These are phyloP conservation scores for Prosopis cineraria DNA, from an alignment of 306 rosid species.

Conservation along the genomic window DNA sequence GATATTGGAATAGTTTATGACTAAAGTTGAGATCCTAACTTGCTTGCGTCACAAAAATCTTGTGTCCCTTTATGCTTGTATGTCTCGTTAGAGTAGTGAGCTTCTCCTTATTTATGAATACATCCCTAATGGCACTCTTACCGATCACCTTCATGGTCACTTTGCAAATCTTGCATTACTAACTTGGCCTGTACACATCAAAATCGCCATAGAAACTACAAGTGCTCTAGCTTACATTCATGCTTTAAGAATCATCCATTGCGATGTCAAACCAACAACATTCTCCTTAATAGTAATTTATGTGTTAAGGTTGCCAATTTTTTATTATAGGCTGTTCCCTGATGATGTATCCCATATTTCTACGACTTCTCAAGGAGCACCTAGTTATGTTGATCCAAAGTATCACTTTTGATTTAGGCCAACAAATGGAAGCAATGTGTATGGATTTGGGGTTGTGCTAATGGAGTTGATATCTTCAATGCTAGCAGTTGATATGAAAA, in stretches of 20 bases:
- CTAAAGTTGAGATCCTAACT: background rate
- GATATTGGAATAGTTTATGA: background rate
- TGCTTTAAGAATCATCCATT: background rate
- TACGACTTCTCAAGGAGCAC: background rate
- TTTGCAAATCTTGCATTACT: background rate
- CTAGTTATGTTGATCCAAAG: background rate
- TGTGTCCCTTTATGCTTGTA: background rate
- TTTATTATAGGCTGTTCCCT: background rate
- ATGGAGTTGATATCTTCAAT: slow-evolving; percentile 4
- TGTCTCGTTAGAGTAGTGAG: background rate
- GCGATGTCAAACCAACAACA: background rate
- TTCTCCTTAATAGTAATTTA: background rate
- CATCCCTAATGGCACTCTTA: background rate
- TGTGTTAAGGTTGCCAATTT: background rate
- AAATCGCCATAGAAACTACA: background rate
- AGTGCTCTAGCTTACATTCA: background rate
- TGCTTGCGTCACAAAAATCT: background rate
- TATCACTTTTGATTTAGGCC: background rate
- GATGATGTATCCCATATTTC: background rate
- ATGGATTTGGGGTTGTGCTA: background rate
- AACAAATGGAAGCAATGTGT: background rate
- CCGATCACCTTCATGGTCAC: background rate
- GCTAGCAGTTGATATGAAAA: background rate
- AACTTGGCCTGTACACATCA: background rate
- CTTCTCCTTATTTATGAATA: background rate